These are phyloP conservation scores for Cladosporium sp. DNA, from an alignment of 2,329 filamentous ascomycete species.

Conservation along the genomic window DNA sequence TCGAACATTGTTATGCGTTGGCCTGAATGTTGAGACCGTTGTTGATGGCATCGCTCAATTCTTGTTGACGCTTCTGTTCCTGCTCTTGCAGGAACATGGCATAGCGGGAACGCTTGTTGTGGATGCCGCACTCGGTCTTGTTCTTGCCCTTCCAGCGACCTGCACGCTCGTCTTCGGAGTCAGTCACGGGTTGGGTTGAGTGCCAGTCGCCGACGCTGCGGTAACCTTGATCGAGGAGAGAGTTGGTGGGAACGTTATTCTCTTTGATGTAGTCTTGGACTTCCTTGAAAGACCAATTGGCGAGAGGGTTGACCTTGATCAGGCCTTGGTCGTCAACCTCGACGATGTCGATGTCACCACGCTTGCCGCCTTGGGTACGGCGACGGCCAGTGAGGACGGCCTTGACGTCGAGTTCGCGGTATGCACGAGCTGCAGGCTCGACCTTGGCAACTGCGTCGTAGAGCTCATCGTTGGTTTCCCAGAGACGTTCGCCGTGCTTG, in stretches of 20 bases:
- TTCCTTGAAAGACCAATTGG: slow-evolving; percentile 88
- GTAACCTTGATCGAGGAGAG: slow-evolving; percentile 86
- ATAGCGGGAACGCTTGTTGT: slow-evolving; percentile 95
- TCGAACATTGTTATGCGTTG: slow-evolving; percentile 16
- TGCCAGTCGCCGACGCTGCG: slow-evolving; percentile 99
- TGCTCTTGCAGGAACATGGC: slow-evolving; percentile 75
- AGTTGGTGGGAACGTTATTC: slow-evolving; percentile 90
- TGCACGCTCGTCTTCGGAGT: slow-evolving; percentile 91
- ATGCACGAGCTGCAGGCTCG: slow-evolving; percentile 89
- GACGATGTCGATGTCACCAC: slow-evolving; percentile 83
- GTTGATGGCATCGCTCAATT: slow-evolving; percentile 37
- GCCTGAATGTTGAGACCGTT: slow-evolving; percentile 31
- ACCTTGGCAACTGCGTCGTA: slow-evolving; percentile 99
- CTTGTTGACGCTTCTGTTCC: slow-evolving; percentile 63
- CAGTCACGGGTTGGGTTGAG: slow-evolving; percentile 82
- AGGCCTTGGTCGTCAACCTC: slow-evolving; percentile 88
- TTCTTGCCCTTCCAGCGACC: slow-evolving; percentile 93
- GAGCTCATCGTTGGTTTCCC: slow-evolving; percentile 78
- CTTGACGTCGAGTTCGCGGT: slow-evolving; percentile 78
- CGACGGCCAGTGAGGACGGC: slow-evolving; percentile 90
- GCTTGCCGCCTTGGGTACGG: slow-evolving; percentile 87
- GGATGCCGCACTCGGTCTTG: slow-evolving; percentile 98
- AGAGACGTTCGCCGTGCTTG: slow-evolving; percentile 76
- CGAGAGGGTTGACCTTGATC: slow-evolving; percentile 96
- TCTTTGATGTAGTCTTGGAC: slow-evolving; percentile 83